Percentiles rank a stretch among this genome's conserved stretches.
These are phyloP conservation scores for Solanum appendiculatum DNA, from an alignment of 257 asterid genomes.

Conservation along the genomic window DNA sequence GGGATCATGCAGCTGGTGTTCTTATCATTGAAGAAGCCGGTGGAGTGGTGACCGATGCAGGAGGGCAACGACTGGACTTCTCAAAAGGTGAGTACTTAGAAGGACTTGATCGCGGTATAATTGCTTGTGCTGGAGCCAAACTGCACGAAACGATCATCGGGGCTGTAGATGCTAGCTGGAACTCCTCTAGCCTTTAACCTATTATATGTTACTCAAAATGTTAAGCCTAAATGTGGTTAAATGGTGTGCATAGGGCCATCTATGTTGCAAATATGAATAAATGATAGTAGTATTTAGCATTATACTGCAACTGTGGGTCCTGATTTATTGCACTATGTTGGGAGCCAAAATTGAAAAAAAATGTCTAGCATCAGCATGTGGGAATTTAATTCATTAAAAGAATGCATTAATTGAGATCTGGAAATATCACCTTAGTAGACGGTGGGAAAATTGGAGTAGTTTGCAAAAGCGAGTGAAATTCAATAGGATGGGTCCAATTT, in stretches of 20 bases:
- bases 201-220: background rate
- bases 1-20: slow-evolving; percentile 95
- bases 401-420: background rate
- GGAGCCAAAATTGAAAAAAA: background rate
- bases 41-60: slow-evolving; percentile 80
- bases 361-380: background rate
- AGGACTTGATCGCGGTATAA: slow-evolving; percentile 79
- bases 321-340: background rate
- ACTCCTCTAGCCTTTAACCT: slow-evolving; percentile 55
- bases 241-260: background rate
- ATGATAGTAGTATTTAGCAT: background rate
- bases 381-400: background rate
- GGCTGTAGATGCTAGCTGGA: slow-evolving; percentile 86
- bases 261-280: background rate
- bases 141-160: slow-evolving; percentile 60
- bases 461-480: background rate
- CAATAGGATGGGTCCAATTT: background rate
- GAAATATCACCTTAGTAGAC: background rate
- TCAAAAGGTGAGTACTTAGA: slow-evolving; percentile 65
- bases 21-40: slow-evolving; percentile 77
- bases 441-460: background rate
- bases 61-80: slow-evolving; percentile 61
- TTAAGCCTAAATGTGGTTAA: background rate
- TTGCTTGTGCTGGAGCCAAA: slow-evolving; percentile 57
- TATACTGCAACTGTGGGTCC: background rate